Evolutionary conservation across 371 early-diverging fungal genomes (phyloP).

Genomic region (Catenaria anguillulae): DNA sequence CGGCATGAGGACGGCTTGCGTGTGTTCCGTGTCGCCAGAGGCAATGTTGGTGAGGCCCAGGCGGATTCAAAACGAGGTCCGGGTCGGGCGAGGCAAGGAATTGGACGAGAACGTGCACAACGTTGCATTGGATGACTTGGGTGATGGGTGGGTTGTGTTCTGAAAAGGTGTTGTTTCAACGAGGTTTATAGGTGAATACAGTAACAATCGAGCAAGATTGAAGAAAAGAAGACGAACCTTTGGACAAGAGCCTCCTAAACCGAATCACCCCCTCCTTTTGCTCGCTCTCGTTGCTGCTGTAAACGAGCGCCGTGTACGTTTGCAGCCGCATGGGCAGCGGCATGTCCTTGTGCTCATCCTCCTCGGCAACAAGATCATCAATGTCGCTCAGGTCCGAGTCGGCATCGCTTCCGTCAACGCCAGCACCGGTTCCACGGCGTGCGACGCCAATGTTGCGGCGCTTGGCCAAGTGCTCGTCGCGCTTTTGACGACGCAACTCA

Average conservation of each 20-base stretch:
- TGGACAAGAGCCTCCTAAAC: conserved; percentile 94
- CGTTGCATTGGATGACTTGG: conserved; percentile 86
- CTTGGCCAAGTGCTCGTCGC: conserved; percentile 86
- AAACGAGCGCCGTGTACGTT: conserved; percentile 52
- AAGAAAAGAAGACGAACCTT: conserved; percentile 23
- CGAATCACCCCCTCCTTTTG: conserved; percentile 75
- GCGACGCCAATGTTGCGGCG: conserved; percentile 62
- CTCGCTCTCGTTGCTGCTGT: conserved; percentile 55
- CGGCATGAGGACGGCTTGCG: conserved; percentile 78
- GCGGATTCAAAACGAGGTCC: conserved; percentile 97
- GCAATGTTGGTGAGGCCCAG: conserved; percentile 99
- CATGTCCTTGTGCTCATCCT: conserved; percentile 83
- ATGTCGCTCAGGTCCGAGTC: conserved; percentile 99
- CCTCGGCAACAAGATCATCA: conserved; percentile 66
- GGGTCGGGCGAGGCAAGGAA: conserved; percentile 68
- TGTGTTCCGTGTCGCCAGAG: conserved; percentile 95
- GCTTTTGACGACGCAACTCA: conserved; percentile 89
- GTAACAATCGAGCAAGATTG: not conserved
- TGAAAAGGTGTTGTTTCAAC: conserved; percentile 37
- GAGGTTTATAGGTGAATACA: conserved; percentile 84
- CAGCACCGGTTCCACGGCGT: conserved; percentile 68
- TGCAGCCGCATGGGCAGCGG: conserved; percentile 49
- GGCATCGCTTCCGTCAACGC: conserved; percentile 98
- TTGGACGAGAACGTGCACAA: conserved; percentile 90
- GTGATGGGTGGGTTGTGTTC: conserved; percentile 94